Evolutionary conservation across 2,329 filamentous ascomycete genomes (phyloP), one percentile per base, ranked within the genome.

Genomic region (Pseudocercospora crystallina): DNA sequence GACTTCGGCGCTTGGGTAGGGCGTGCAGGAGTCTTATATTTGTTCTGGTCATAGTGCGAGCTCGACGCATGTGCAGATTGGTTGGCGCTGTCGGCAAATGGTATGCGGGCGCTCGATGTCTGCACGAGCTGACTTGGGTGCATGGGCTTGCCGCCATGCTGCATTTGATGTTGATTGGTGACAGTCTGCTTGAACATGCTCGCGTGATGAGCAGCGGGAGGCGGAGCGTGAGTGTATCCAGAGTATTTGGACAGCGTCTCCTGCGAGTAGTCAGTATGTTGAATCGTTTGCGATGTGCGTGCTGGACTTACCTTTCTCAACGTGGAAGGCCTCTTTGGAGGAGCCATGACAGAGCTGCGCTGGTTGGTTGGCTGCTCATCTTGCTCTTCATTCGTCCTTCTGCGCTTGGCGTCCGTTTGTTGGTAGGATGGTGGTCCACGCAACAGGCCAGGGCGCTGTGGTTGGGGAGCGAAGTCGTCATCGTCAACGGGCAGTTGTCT

Each of bases 41-140:
- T 67, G 60, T 51, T 60, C 4, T 45, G 34, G 33, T 53, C 51
- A 7, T 45, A 51, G 12, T n/a, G 78, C 55, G 66, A 73, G 40
- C 71, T 41, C 15, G 59, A 46, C 29, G 61, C 46, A 20, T 53
- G 48, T 2, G 58, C 62, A 8, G 66, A 59, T 8, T 79, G 74
- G 59, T 80, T 85, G 8, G 80, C 74, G 53, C 82, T 83, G 14
- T 91, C 81, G 5, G 90, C 90, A 65, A 96, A 96, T 2, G 90
- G 88, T 60, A 96, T 96, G 26, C 87, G 84, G n/a, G 84, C 88
- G 71, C 87, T 95, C 7, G 89, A 88, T 53, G 92, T 85, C 65
- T 92, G 88, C n/a, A 86, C 82, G 82, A 92, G 90, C 61, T 94
- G 89, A 64, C 90, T 76, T 2, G 87, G 87, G 62, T 90, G 85